Percentiles rank a stretch among this genome's conserved stretches.
These are phyloP conservation scores for Cydonia oblonga DNA, from an alignment of 331 rosid genomes.

Conservation along the genomic window DNA sequence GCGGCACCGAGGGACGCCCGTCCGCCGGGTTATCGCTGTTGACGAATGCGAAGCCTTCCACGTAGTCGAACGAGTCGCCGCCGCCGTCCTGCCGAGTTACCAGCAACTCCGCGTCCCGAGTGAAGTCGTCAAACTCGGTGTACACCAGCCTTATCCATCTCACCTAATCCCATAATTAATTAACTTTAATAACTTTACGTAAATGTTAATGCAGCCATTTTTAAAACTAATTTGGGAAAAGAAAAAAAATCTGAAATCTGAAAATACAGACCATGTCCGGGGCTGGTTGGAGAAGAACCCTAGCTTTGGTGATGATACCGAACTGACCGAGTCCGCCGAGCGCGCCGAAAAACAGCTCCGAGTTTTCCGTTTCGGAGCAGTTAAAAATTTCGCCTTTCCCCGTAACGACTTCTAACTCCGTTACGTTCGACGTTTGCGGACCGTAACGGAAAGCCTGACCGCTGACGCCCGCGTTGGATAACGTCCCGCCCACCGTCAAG, in stretches of 20 bases:
- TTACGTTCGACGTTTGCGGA: slow-evolving; percentile 70
- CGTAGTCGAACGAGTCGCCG: slow-evolving; percentile 59
- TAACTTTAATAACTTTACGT: not conserved
- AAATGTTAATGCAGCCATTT: not conserved
- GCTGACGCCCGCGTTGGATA: slow-evolving; percentile 85
- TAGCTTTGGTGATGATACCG: slow-evolving; percentile 69
- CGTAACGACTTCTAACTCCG: slow-evolving; percentile 67
- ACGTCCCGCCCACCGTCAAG: slow-evolving; percentile 79
- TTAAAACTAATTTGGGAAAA: not conserved
- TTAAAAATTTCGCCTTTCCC: slow-evolving; percentile 57
- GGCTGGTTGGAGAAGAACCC: slow-evolving; percentile 49
- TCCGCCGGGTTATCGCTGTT: slow-evolving; percentile 49
- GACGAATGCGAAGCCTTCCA: slow-evolving; percentile 72
- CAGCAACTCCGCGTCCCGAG: slow-evolving; percentile 61
- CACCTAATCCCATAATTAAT: slow-evolving; percentile 38
- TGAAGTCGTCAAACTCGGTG: slow-evolving; percentile 48
- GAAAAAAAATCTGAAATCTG: not conserved
- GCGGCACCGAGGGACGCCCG: slow-evolving; percentile 61
- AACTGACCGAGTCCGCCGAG: slow-evolving; percentile 92
- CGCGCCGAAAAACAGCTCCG: slow-evolving; percentile 51
- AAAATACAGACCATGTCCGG: slow-evolving; percentile 50
- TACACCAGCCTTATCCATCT: slow-evolving; percentile 81
- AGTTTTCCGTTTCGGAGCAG: slow-evolving; percentile 56
- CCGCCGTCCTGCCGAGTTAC: slow-evolving; percentile 29
- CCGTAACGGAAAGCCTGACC: slow-evolving; percentile 86